Evolutionary conservation across 805 yeast species (phyloP).

Genomic region (Metschnikowia reukaufii): DNA sequence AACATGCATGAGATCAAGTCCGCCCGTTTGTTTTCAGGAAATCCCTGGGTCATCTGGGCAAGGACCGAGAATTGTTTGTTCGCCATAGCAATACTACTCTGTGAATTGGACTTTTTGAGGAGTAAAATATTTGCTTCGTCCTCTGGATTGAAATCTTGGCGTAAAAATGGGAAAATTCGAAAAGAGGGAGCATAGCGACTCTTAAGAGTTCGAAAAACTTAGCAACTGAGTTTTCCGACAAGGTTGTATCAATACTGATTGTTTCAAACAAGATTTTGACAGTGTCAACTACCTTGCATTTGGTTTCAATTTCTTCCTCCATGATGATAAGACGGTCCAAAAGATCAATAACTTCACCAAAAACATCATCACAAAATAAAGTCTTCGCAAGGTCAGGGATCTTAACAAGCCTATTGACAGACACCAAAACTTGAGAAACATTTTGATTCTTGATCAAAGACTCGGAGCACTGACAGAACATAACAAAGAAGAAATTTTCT

Average conservation of each 20-base stretch:
- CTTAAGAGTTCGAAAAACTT: conserved; percentile 68
- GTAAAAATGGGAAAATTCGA: conserved; percentile 58
- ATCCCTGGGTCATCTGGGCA: conserved; percentile 59
- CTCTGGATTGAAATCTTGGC: conserved; percentile 41
- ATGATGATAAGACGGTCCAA: conserved; percentile 69
- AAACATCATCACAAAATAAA: conserved; percentile 64
- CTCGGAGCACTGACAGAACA: conserved; percentile 83
- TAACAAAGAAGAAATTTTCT: conserved; percentile 68
- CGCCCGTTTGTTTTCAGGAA: conserved; percentile 61
- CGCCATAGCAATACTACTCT: conserved; percentile 42
- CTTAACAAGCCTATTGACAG: conserved; percentile 50
- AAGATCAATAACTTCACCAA: conserved; percentile 72
- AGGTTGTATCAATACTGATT: conserved; percentile 2
- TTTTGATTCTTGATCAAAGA: conserved; percentile 53
- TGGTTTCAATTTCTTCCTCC: conserved; percentile 60
- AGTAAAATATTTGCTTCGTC: conserved; percentile 26
- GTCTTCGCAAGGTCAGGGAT: conserved; percentile 56
- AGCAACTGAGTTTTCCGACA: neutral
- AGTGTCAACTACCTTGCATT: conserved; percentile 48
- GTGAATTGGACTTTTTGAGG: conserved; percentile 31
- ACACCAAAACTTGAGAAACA: conserved; percentile 51
- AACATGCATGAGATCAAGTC: conserved; percentile 75
- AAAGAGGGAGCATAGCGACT: conserved; percentile 62
- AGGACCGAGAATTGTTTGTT: conserved; percentile 52
- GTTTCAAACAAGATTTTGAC: conserved; percentile 29